Evolutionary conservation across 352 stramenopile genomes (phyloP), one percentile per base, ranked within the genome.

Genomic region (Globisporangium lucens): DNA sequence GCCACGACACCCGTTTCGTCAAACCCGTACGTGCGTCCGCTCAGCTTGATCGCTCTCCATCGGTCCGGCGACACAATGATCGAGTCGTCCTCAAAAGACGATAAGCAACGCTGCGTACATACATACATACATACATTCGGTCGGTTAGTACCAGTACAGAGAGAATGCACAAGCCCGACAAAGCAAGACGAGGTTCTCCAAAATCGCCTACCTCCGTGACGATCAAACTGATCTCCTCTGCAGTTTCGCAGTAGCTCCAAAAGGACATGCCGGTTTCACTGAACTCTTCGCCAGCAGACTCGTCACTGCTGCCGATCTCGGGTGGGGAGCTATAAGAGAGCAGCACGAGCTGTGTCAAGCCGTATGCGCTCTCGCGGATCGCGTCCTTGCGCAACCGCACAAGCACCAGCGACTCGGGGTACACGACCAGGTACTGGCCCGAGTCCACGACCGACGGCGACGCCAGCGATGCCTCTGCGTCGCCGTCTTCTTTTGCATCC

Each of bases 1-100:
- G 87, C 86, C 27, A 95, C 89, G 30, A 96, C 83, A 38, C 89
- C 89, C 6, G 85, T 96, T 66, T 95, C 89, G 66, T 96, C 85
- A 63, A 96, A 96, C 20, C 82, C 84, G 67, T 90, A 95, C 12
- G 79, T 81, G 7, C 86, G 81, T 6, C 89, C 89, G 56, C 87
- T 89, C 27, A 96, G 71, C 49, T 94, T 93, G 63, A 96, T 96
- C 13, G 87, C 86, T 24, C 85, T 81, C 89, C 89, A 96, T 12
- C 85, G 84, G 70, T 96, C 87, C 7, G 86, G 89, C 2, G 87
- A 93, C 47, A 94, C 80, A 35, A 94, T 92, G 29, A 96, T 69
- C n/a, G 82, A 75, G 29, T 90, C 71, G 30, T 91, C 71, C 29
- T 87, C 70, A 56, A 96, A 96, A 43, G 80, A 78, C n/a, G 67